Conservation (phyloP, 345 rosid species). For the Salix viminalis region DNA sequence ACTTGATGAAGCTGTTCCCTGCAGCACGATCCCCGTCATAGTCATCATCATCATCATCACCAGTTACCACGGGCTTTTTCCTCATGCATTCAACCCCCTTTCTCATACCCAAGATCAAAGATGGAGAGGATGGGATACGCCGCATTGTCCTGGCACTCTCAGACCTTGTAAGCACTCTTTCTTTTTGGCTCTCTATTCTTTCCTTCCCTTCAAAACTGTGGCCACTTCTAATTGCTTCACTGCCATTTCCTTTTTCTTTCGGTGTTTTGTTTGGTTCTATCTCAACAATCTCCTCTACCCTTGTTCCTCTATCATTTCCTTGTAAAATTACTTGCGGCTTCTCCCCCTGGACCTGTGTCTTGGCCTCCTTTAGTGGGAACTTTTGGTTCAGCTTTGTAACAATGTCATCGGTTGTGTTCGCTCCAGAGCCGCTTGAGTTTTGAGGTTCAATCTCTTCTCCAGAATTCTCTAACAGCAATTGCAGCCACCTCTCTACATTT, state of each 20-base stretch:
- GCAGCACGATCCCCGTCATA: slow-evolving; percentile 36
- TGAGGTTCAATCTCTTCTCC: slow-evolving; percentile 39
- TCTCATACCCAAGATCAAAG: slow-evolving; percentile 64
- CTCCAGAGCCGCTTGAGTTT: slow-evolving; percentile 21
- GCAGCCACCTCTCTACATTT: slow-evolving; percentile 91
- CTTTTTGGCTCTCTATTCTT: slow-evolving; percentile 41
- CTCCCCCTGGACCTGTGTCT: slow-evolving; percentile 15
- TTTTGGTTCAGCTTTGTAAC: slow-evolving; percentile 46
- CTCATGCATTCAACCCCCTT: slow-evolving; percentile 82
- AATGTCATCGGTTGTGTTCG: slow-evolving; percentile 45
- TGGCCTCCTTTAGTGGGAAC: slow-evolving; percentile 44
- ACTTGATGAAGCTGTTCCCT: slow-evolving; percentile 63
- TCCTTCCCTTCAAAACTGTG: slow-evolving; percentile 37
- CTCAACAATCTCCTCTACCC: slow-evolving; percentile 20
- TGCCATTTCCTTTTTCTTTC: not conserved
- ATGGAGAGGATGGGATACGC: slow-evolving; percentile 88
- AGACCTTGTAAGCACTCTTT: slow-evolving; percentile 52
- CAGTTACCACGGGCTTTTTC: slow-evolving; percentile 61
- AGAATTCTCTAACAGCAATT: slow-evolving; percentile 58
- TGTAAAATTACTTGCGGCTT: slow-evolving; percentile 10
- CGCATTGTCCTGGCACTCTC: slow-evolving; percentile 79
- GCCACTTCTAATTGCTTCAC: slow-evolving; percentile 21
- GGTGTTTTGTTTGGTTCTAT: slow-evolving; percentile 13
- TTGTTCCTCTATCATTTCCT: slow-evolving; percentile 16
- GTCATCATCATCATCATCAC: slow-evolving; percentile 64